These are phyloP conservation scores for Nannochloropsis oceanica DNA, from an alignment of 108 stramenopile genomes.

Conservation along the genomic window DNA sequence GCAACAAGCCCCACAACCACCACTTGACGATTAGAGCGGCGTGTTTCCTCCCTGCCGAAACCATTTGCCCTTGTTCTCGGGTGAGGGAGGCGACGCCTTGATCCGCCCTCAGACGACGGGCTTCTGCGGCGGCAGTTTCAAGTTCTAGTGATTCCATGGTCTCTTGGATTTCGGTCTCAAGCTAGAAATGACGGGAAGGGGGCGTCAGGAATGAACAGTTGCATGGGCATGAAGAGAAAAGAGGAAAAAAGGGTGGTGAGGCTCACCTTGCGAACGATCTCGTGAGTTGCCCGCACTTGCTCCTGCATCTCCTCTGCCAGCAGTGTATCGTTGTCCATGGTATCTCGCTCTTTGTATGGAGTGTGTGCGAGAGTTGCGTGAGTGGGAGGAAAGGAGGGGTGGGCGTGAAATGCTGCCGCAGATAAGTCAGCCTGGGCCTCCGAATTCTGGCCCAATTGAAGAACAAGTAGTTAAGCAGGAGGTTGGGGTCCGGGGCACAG, in stretches of 20 bases:
- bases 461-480: too few species aligned
- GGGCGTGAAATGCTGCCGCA: too few species aligned
- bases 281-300: background rate
- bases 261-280: background rate
- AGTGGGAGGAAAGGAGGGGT: too few species aligned
- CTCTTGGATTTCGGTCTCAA: background rate
- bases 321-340: background rate
- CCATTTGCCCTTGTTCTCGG: background rate
- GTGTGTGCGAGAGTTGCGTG: too few species aligned
- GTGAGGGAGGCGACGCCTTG: background rate
- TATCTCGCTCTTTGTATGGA: background rate
- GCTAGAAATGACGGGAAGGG: background rate
- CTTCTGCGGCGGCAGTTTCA: background rate
- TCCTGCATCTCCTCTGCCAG: background rate
- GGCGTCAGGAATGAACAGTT: background rate
- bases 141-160: background rate
- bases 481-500: too few species aligned
- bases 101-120: background rate
- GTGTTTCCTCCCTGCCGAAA: background rate
- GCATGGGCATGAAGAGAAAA: background rate
- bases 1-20: background rate
- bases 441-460: too few species aligned
- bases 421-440: too few species aligned
- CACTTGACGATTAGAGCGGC: background rate
- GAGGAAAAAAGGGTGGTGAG: background rate